phyloP scores from a whole-genome alignment of 2,329 filamentous ascomycete species.

The Fusarium robinianum region DNA sequence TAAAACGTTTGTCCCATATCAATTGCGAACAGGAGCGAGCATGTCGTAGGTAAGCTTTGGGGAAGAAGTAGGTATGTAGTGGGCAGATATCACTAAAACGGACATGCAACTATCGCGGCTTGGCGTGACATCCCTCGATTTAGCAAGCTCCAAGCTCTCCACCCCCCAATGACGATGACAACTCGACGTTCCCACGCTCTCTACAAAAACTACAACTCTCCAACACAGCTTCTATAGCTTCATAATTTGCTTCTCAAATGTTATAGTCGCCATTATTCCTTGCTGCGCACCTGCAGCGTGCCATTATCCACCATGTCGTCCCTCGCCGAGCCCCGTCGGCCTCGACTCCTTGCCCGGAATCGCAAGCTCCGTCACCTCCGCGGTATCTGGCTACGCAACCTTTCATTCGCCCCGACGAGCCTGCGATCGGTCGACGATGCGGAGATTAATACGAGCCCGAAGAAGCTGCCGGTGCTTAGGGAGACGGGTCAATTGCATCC shows the following conservation, averaged over 20 bases:
- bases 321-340: slow-evolving; percentile 48
- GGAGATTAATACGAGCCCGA: slow-evolving; percentile 69
- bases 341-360: slow-evolving; percentile 70
- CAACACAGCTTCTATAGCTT: slow-evolving; percentile 3
- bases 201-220: background rate
- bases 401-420: slow-evolving; percentile 66
- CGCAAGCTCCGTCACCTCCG: slow-evolving; percentile 86
- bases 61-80: too few relatives aligned
- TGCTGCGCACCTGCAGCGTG: slow-evolving; percentile 31
- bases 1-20: too few relatives aligned
- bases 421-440: slow-evolving; percentile 78
- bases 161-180: too few relatives aligned
- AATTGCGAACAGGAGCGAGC: too few relatives aligned
- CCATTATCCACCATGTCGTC: slow-evolving; percentile 39
- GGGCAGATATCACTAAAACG: slow-evolving; percentile 27
- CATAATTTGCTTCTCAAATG: slow-evolving; percentile 19
- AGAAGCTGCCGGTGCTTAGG: slow-evolving; percentile 62
- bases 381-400: slow-evolving; percentile 84
- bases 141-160: slow-evolving; percentile 27
- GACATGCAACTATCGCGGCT: slow-evolving; percentile 37
- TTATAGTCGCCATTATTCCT: slow-evolving; percentile 14
- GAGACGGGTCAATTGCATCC: slow-evolving; percentile 56
- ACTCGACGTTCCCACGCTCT: slow-evolving; percentile 14
- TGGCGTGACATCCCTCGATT: slow-evolving; percentile 17
- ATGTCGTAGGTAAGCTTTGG: too few relatives aligned